Percentiles rank a stretch among this genome's conserved stretches.
Evolutionary conservation across 2,329 filamentous ascomycete genomes (phyloP).

Genomic region (Phialocephala sp.): DNA sequence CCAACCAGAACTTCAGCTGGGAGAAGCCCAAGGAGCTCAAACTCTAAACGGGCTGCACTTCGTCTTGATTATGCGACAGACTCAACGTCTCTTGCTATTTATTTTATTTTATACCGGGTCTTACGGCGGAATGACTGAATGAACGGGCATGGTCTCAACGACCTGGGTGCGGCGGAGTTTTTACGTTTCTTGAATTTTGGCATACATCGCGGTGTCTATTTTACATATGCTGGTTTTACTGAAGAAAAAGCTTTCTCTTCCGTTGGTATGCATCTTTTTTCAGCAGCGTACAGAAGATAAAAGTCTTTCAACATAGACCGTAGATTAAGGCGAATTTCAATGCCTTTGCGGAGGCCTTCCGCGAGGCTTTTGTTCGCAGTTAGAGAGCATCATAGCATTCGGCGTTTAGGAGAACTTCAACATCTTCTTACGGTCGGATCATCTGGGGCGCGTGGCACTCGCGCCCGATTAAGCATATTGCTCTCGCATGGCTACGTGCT

Average conservation of each 20-base stretch:
- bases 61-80: constrained; percentile 38
- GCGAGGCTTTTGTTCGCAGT: constrained; percentile 26
- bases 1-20: constrained; percentile 97
- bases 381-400: constrained; percentile 42
- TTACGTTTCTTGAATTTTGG: constrained; percentile 23
- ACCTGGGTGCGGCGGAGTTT: constrained; percentile 40
- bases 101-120: constrained; percentile 36
- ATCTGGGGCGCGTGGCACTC: constrained; percentile 9
- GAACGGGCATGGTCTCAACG: constrained; percentile 45
- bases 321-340: constrained; percentile 38
- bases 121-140: constrained; percentile 43
- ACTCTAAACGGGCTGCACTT: constrained; percentile 65
- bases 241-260: constrained; percentile 35
- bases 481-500: constrained; percentile 32
- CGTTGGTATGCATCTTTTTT: constrained; percentile 4
- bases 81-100: constrained; percentile 42
- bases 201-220: constrained; percentile 5
- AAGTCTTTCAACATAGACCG: constrained; percentile 48
- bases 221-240: constrained; percentile 1
- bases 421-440: constrained; percentile 42
- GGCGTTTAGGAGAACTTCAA: constrained; percentile 47
- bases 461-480: constrained; percentile 7
- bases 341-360: constrained; percentile 10
- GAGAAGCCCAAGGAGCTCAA: constrained; percentile 96
- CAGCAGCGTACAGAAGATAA: constrained; percentile 36